Conservation (phyloP, 768 basidiomycete genomes). For the Pleurotus giganteus region DNA sequence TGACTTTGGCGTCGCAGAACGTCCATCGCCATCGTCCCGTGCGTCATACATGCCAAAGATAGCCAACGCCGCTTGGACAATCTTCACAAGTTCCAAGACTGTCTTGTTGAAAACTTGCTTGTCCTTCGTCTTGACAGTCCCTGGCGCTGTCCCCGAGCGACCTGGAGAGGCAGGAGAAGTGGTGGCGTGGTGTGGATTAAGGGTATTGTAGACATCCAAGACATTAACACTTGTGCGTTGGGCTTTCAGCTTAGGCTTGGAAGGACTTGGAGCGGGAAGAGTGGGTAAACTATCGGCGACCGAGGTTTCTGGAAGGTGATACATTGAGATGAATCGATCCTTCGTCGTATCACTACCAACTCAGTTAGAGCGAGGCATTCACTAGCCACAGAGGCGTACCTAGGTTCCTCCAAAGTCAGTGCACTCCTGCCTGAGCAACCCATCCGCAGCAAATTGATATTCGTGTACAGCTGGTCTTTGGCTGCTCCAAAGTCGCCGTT, state of each 20-base stretch:
- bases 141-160: constrained; percentile 13
- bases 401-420: constrained; percentile 75
- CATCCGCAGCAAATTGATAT: constrained; percentile 83
- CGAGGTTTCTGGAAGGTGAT: constrained; percentile 49
- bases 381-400: constrained; percentile 33
- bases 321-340: constrained; percentile 73
- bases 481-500: constrained; percentile 62
- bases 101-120: constrained; percentile 52
- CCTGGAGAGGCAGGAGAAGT: constrained; percentile 12
- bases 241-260: not conserved
- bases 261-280: constrained; percentile 18
- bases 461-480: constrained; percentile 70
- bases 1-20: not conserved
- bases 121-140: constrained; percentile 29
- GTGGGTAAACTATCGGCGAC: not conserved
- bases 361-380: constrained; percentile 6
- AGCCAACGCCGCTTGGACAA: constrained; percentile 68
- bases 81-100: constrained; percentile 74
- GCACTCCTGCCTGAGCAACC: constrained; percentile 78
- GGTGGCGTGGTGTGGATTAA: constrained; percentile 12
- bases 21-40: not conserved
- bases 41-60: constrained; percentile 62
- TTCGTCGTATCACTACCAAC: constrained; percentile 67
- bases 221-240: constrained; percentile 2
- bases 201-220: constrained; percentile 5